A percentile compares a stretch with the other conserved stretches of the same genome.
Conservation (phyloP, 306 rosid species). For the Quercus parvula region DNA sequence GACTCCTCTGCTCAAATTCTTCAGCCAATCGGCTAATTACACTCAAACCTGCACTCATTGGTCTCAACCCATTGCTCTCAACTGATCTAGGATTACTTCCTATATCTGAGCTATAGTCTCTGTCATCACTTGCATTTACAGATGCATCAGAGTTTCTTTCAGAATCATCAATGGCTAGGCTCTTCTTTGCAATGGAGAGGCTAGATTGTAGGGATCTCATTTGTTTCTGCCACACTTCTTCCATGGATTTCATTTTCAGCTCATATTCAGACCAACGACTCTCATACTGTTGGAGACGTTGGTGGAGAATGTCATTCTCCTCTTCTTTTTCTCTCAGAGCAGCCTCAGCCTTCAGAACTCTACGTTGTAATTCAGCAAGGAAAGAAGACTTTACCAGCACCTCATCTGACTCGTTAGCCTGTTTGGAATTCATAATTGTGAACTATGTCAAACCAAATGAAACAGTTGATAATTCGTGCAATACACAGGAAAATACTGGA, state of each 20-base stretch:
- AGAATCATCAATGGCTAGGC: slow-evolving; percentile 88
- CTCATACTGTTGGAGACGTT: slow-evolving; percentile 90
- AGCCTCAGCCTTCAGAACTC: slow-evolving; percentile 96
- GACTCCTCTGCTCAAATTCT: slow-evolving; percentile 97
- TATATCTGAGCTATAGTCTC: slow-evolving; percentile 73
- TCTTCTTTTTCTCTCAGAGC: slow-evolving; percentile 91
- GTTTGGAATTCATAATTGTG: slow-evolving; percentile 23
- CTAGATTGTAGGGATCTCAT: slow-evolving; percentile 99
- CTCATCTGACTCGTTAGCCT: slow-evolving; percentile 76
- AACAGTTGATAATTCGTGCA: background rate
- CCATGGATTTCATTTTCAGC: slow-evolving; percentile 97
- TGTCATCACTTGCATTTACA: slow-evolving; percentile 81
- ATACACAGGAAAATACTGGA: background rate
- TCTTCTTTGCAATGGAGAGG: slow-evolving; percentile 98
- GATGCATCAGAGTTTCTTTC: slow-evolving; percentile 91
- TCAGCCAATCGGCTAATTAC: slow-evolving; percentile 93
- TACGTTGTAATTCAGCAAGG: slow-evolving; percentile 86
- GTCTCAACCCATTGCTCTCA: slow-evolving; percentile 84
- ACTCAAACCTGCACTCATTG: slow-evolving; percentile 95
- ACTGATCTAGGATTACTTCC: slow-evolving; percentile 58
- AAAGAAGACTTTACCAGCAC: slow-evolving; percentile 94
- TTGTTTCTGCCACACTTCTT: slow-evolving; percentile 99
- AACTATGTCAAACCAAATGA: slow-evolving; percentile 7
- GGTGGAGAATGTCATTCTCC: slow-evolving; percentile 97
- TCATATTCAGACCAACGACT: slow-evolving; percentile 98